phyloP scores from a whole-genome alignment of 257 asterid genomes.

The Primulina tabacum region DNA sequence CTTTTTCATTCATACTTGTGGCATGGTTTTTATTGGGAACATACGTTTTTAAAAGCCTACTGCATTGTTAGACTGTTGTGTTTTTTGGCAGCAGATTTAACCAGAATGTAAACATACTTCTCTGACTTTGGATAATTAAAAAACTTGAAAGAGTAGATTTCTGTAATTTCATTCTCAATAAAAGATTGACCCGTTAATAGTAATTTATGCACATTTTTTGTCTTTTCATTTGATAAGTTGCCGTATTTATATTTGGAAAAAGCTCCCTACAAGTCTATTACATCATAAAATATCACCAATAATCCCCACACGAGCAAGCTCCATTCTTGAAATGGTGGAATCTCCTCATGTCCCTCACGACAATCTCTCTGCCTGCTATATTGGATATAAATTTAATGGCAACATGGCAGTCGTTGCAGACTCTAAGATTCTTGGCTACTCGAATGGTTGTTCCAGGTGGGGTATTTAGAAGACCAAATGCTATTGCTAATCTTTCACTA shows the following conservation, averaged over 20 bases:
- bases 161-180: too few relatives aligned
- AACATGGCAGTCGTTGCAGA: conserved; percentile 84
- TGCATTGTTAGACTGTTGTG: conserved; percentile 44
- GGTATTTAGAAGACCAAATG: conserved; percentile 72
- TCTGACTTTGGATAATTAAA: too few relatives aligned
- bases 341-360: conserved; percentile 83
- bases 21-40: conserved; percentile 69
- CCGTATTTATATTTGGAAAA: too few relatives aligned
- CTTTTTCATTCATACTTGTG: conserved; percentile 58
- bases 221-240: too few relatives aligned
- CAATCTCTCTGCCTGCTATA: conserved; percentile 60
- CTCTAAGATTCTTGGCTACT: conserved; percentile 78
- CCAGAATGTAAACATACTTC: not conserved
- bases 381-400: conserved; percentile 74
- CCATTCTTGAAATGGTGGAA: conserved; percentile 86
- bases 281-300: conserved; percentile 54
- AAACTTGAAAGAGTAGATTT: too few relatives aligned
- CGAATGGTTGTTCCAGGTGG: conserved; percentile 66
- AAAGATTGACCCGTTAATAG: too few relatives aligned
- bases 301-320: conserved; percentile 82
- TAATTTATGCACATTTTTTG: too few relatives aligned
- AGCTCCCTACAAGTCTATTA: too few relatives aligned
- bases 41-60: conserved; percentile 41
- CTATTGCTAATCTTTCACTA: conserved; percentile 82
- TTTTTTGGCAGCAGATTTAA: not conserved